Evolutionary conservation across 331 rosid species (phyloP).

Genomic region (Rosa hybrid): DNA sequence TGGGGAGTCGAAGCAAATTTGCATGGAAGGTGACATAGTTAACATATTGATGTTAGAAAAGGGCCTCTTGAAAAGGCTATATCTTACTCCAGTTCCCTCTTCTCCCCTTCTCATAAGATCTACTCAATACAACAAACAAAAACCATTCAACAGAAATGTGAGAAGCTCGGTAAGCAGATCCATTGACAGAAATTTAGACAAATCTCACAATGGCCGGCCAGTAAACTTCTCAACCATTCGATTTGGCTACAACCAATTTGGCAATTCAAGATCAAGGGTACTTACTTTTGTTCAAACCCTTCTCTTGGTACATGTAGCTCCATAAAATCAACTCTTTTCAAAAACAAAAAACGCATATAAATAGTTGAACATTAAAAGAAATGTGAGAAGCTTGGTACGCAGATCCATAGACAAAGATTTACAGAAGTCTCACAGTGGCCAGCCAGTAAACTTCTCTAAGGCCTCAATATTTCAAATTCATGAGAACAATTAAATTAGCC

Average conservation of each 20-base stretch:
- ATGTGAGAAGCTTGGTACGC: conserved; percentile 85
- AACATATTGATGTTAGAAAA: conserved; percentile 42
- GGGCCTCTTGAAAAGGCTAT: conserved; percentile 52
- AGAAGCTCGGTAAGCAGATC: conserved; percentile 91
- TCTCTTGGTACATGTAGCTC: conserved; percentile 78
- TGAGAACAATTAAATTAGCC: no score
- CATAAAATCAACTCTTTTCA: not conserved
- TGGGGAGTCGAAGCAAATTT: conserved; percentile 36
- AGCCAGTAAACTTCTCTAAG: conserved; percentile 69
- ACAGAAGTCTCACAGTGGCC: conserved; percentile 49
- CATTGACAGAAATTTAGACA: conserved; percentile 36
- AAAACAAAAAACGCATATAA: no score
- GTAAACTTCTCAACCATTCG: conserved; percentile 46
- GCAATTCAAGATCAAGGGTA: conserved; percentile 83
- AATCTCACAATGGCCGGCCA: conserved; percentile 72
- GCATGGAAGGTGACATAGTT: conserved; percentile 56
- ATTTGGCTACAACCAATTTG: conserved; percentile 79
- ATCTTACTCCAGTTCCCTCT: conserved; percentile 45
- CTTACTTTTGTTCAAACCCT: conserved; percentile 37
- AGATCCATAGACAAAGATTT: conserved; percentile 51
- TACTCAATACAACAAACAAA: not conserved
- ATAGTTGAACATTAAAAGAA: conserved; percentile 5
- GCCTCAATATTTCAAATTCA: no score
- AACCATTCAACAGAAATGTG: conserved; percentile 31
- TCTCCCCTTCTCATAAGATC: conserved; percentile 50